Evolutionary conservation across 345 rosid species (phyloP).

Genomic region (Tarenaya hassleriana): DNA sequence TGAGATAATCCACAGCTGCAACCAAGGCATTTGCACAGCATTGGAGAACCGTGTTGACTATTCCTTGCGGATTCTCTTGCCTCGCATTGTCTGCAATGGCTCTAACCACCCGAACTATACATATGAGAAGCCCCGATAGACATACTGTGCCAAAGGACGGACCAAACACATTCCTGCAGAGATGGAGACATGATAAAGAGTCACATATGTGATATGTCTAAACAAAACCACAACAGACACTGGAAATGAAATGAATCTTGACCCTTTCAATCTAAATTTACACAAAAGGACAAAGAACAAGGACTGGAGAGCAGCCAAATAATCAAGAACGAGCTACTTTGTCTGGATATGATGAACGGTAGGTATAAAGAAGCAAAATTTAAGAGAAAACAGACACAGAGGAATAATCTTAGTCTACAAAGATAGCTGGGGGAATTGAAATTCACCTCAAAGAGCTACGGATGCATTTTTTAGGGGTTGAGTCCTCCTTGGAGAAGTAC

Average conservation of each 20-base stretch:
- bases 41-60: conserved; percentile 47
- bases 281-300: too few relatives aligned
- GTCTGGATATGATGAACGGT: too few relatives aligned
- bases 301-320: too few relatives aligned
- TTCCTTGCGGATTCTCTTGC: conserved; percentile 63
- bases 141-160: conserved; percentile 84
- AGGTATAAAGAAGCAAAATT: too few relatives aligned
- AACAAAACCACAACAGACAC: conserved; percentile 1
- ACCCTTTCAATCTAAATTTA: neutral
- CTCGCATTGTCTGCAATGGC: conserved; percentile 74
- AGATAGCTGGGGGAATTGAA: too few relatives aligned
- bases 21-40: conserved; percentile 61
- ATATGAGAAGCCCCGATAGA: conserved; percentile 76
- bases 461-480: conserved; percentile 52
- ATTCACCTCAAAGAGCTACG: conserved; percentile 84
- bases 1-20: conserved; percentile 64
- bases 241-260: neutral
- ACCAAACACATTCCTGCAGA: conserved; percentile 78
- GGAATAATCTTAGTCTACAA: too few relatives aligned
- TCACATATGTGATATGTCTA: neutral
- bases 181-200: neutral
- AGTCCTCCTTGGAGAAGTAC: conserved; percentile 78
- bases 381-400: too few relatives aligned
- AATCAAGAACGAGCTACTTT: too few relatives aligned
- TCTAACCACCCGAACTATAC: conserved; percentile 67